Conservation (phyloP, 78 protist species). For the Mastigamoeba balamuthi region DNA sequence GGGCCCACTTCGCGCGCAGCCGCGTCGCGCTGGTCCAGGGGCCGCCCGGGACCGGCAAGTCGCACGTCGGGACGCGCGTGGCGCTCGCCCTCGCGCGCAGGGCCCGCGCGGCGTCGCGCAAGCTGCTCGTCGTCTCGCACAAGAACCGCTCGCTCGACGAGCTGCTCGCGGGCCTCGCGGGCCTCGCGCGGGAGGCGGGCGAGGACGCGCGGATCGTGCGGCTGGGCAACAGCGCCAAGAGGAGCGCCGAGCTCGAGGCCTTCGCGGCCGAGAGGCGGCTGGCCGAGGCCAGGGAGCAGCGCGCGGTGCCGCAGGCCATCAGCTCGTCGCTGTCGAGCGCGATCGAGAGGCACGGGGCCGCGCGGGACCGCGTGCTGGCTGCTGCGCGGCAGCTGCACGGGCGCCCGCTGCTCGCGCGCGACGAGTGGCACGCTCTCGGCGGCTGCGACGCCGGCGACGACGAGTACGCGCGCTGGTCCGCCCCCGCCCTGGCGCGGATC, state of each 20-base stretch:
- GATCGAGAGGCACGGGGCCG: too few species aligned
- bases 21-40: slow-evolving; percentile 3
- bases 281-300: neutral
- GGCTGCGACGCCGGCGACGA: too few species aligned
- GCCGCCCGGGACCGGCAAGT: slow-evolving; percentile 26
- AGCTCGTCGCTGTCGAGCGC: too few species aligned
- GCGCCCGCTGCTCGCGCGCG: too few species aligned
- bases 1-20: neutral
- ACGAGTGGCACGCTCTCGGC: too few species aligned
- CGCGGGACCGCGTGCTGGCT: too few species aligned
- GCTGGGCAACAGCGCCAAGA: slow-evolving; percentile 13
- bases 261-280: neutral
- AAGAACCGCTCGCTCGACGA: slow-evolving; percentile 60
- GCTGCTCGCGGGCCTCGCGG: slow-evolving; percentile 14
- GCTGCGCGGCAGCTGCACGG: too few species aligned
- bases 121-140: neutral
- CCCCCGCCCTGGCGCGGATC: too few species aligned
- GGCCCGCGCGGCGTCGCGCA: neutral
- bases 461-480: too few species aligned
- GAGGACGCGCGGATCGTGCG: neutral
- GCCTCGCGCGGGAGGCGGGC: too few species aligned
- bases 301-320: neutral
- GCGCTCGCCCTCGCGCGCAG: too few species aligned
- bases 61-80: too few species aligned
- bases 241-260: neutral